Percentiles rank a stretch among this genome's conserved stretches.
Conservation (phyloP, 352 stramenopile genomes). For the Phytophthora pistaciae region DNA sequence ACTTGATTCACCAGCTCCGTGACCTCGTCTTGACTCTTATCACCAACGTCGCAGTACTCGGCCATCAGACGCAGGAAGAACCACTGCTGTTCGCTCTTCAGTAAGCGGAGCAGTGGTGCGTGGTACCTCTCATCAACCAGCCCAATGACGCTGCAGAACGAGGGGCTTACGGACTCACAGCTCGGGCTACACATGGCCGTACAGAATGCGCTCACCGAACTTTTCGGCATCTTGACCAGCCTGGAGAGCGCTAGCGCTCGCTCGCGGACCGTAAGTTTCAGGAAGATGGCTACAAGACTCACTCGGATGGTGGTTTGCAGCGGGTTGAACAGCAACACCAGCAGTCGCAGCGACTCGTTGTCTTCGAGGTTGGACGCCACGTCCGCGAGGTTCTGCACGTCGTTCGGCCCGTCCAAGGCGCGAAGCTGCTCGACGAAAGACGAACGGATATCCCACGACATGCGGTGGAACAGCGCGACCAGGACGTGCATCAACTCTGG, state of each 20-base stretch:
- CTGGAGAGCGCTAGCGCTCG: conserved; percentile 31
- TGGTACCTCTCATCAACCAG: conserved; percentile 54
- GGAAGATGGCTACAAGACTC: conserved; percentile 37
- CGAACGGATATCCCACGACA: conserved; percentile 64
- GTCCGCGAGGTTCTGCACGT: conserved; percentile 47
- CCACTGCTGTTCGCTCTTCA: conserved; percentile 52
- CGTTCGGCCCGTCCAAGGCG: conserved; percentile 42
- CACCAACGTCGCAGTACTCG: conserved; percentile 16
- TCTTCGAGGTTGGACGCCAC: conserved; percentile 48
- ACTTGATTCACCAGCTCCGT: conserved; percentile 53
- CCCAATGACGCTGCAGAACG: conserved; percentile 56
- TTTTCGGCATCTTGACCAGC: conserved; percentile 59
- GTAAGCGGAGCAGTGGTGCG: conserved; percentile 43
- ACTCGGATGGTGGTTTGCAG: conserved; percentile 48
- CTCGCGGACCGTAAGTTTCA: conserved; percentile 39
- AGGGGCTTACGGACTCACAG: conserved; percentile 37
- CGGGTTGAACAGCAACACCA: conserved; percentile 58
- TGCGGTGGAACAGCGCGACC: conserved; percentile 53
- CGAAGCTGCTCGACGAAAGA: conserved; percentile 72
- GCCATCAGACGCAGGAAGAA: conserved; percentile 59
- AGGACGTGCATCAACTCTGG: conserved; percentile 52
- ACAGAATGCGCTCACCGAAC: conserved; percentile 46
- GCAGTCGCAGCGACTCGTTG: conserved; percentile 39
- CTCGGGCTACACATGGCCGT: conserved; percentile 34
- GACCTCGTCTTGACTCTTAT: background rate